Percentiles rank a stretch among this genome's conserved stretches.
These are phyloP conservation scores for Alternaria postmessia DNA, from an alignment of 2,329 filamentous ascomycete genomes.

Conservation along the genomic window DNA sequence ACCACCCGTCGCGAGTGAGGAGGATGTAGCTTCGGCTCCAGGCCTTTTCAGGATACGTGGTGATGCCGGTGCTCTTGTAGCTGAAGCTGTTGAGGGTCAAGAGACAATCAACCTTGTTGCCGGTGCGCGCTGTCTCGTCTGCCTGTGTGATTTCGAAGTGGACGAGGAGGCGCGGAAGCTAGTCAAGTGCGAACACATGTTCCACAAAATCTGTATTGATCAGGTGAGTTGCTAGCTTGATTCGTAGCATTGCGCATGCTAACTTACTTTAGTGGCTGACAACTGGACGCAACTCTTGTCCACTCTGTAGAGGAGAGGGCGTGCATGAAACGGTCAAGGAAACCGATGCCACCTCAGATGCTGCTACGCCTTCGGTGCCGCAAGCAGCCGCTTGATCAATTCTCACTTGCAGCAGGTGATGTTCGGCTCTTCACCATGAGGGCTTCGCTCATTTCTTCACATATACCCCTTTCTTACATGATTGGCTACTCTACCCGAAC, in stretches of 20 bases:
- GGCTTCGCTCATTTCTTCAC: slow-evolving; percentile 15
- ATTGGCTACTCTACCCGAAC: slow-evolving; percentile 6
- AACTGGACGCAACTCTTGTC: slow-evolving; percentile 71
- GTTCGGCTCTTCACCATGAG: neutral
- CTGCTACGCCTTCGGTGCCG: slow-evolving; percentile 11
- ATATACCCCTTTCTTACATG: slow-evolving; percentile 27
- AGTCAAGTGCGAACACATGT: slow-evolving; percentile 70
- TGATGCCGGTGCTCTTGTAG: slow-evolving; percentile 53
- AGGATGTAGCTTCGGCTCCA: slow-evolving; percentile 69
- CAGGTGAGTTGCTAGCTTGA: slow-evolving; percentile 59
- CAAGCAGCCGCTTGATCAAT: slow-evolving; percentile 17
- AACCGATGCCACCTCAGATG: slow-evolving; percentile 21
- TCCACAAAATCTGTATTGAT: slow-evolving; percentile 74
- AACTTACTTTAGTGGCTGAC: slow-evolving; percentile 66
- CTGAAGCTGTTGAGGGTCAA: slow-evolving; percentile 55
- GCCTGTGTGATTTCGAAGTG: slow-evolving; percentile 70
- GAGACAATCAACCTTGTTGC: slow-evolving; percentile 39
- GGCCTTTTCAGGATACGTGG: slow-evolving; percentile 64
- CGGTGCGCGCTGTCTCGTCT: slow-evolving; percentile 69
- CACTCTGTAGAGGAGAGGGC: slow-evolving; percentile 67
- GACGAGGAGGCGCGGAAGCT: slow-evolving; percentile 69
- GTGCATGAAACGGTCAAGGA: slow-evolving; percentile 58
- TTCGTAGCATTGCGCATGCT: slow-evolving; percentile 9
- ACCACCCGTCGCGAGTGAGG: slow-evolving; percentile 71
- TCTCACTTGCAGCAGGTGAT: neutral